Percentiles rank a stretch among this genome's conserved stretches.
These are phyloP conservation scores for Ricinus communis DNA, from an alignment of 345 rosid genomes.

Conservation along the genomic window DNA sequence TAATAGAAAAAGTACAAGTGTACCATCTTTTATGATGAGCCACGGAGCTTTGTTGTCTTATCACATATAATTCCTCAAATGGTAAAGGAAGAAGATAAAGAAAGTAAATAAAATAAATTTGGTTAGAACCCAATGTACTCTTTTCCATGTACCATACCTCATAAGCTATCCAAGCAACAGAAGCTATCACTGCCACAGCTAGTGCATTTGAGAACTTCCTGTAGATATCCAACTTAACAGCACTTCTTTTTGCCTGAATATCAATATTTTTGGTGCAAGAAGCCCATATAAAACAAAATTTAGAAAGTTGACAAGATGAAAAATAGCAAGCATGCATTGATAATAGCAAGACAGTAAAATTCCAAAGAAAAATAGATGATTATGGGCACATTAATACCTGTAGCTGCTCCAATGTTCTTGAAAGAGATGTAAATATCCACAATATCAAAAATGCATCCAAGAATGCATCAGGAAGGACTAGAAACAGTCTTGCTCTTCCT, in stretches of 20 bases:
- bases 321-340: neutral
- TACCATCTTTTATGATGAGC: neutral
- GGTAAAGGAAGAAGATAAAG: neutral
- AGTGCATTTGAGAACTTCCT: constrained; percentile 95
- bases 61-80: neutral
- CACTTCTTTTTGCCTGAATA: constrained; percentile 70
- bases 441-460: constrained; percentile 90
- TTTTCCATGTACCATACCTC: constrained; percentile 51
- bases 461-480: constrained; percentile 91
- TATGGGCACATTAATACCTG: constrained; percentile 52
- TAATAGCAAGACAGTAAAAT: neutral
- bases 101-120: constrained; percentile 1
- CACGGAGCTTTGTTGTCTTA: neutral
- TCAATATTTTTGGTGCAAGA: constrained; percentile 11
- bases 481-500: constrained; percentile 83
- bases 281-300: neutral
- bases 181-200: constrained; percentile 73
- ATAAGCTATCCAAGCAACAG: constrained; percentile 85
- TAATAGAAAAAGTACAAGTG: neutral
- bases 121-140: neutral
- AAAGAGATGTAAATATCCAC: constrained; percentile 93
- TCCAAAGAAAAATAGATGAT: neutral
- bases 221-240: constrained; percentile 84
- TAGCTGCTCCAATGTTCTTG: constrained; percentile 74
- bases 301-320: neutral